Evolutionary conservation across 148 eudicot species (phyloP).

Genomic region (Chenopodium quinoa): DNA sequence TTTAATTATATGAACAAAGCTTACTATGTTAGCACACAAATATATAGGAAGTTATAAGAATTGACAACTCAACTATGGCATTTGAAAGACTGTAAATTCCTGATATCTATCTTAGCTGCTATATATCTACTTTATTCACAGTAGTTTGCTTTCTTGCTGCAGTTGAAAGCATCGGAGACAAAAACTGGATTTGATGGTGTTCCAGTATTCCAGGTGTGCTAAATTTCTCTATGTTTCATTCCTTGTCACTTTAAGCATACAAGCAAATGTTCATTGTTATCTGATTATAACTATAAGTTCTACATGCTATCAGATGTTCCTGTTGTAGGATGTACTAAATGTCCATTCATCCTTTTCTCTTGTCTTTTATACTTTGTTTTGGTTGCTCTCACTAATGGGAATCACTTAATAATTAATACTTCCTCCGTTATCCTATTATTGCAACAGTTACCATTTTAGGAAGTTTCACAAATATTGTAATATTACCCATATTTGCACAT

Average conservation of each 20-base stretch:
- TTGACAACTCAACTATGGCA: neutral
- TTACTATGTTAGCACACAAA: neutral
- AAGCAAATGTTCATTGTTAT: neutral
- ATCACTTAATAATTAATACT: neutral
- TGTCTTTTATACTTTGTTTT: neutral
- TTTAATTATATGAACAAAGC: neutral
- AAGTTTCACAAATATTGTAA: too few relatives aligned
- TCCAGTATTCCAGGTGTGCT: conserved; percentile 88
- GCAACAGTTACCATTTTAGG: too few relatives aligned
- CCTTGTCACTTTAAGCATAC: neutral
- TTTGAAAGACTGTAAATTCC: conserved; percentile 1
- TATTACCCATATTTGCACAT: too few relatives aligned
- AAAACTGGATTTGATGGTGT: conserved; percentile 88
- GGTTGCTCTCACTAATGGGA: neutral
- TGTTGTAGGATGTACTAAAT: neutral
- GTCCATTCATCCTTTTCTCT: neutral
- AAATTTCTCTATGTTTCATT: neutral
- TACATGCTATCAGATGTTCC: neutral
- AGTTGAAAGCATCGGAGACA: conserved; percentile 59
- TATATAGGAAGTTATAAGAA: neutral
- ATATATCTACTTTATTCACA: neutral
- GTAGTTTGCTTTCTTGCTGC: conserved; percentile 25
- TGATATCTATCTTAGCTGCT: neutral
- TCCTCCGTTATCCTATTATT: too few relatives aligned
- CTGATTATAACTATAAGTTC: neutral